Conservation (phyloP, 768 basidiomycete species). For the Podaxis mareebaensis region DNA sequence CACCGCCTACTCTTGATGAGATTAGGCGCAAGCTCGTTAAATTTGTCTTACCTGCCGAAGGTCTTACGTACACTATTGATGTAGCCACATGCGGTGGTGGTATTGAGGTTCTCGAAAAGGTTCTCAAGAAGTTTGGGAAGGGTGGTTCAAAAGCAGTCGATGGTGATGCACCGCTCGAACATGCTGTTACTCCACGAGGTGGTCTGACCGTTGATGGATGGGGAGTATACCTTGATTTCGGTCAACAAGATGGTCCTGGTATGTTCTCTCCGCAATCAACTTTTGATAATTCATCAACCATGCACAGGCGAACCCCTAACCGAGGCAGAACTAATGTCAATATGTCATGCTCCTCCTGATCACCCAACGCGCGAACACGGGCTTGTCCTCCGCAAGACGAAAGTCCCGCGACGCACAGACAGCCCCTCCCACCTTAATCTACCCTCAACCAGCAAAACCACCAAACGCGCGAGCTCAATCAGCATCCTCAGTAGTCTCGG, state of each 20-base stretch:
- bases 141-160: conserved; percentile 44
- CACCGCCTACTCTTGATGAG: conserved; percentile 55
- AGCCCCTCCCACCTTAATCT: conserved; percentile 36
- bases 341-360: conserved; percentile 81
- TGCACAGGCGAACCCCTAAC: conserved; percentile 69
- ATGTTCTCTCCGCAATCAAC: conserved; percentile 23
- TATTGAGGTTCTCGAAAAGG: conserved; percentile 84
- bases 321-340: conserved; percentile 75
- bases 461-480: conserved; percentile 92
- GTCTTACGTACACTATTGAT: conserved; percentile 75
- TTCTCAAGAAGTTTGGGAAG: conserved; percentile 89
- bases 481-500: conserved; percentile 94
- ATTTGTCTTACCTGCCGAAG: conserved; percentile 83
- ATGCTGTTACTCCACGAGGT: conserved; percentile 43
- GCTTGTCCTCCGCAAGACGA: conserved; percentile 62
- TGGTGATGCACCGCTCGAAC: conserved; percentile 35
- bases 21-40: conserved; percentile 84
- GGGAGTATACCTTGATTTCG: conserved; percentile 77
- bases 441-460: conserved; percentile 49
- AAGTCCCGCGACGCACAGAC: conserved; percentile 40
- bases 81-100: conserved; percentile 80
- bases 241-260: conserved; percentile 55
- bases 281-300: conserved; percentile 9
- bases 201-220: conserved; percentile 86
- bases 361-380: conserved; percentile 81